These are phyloP conservation scores for Climacium dendroides DNA, from an alignment of 225 moss, liverwort and hornwort genomes.

Conservation along the genomic window DNA sequence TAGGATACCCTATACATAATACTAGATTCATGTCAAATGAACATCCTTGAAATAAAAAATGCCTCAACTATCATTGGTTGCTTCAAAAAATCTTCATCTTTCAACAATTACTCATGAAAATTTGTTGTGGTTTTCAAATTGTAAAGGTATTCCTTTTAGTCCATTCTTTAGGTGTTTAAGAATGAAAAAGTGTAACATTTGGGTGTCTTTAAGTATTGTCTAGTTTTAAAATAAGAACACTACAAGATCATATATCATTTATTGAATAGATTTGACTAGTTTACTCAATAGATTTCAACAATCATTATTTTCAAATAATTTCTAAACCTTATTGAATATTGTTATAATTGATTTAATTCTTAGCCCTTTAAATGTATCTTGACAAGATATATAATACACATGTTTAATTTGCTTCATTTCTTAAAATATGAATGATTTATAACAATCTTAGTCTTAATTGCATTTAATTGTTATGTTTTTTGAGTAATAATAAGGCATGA, in stretches of 20 bases:
- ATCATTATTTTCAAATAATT: not conserved
- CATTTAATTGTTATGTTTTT: not conserved
- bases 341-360: not conserved
- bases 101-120: not conserved
- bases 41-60: not conserved
- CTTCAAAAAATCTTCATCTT: not conserved
- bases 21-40: not conserved
- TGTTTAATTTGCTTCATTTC: not conserved
- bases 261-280: not conserved
- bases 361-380: not conserved
- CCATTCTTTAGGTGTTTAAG: not conserved
- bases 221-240: accelerated
- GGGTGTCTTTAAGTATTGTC: not conserved
- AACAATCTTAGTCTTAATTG: not conserved
- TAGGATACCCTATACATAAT: not conserved
- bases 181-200: not conserved
- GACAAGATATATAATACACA: not conserved
- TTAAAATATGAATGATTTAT: not conserved
- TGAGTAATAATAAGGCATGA: not conserved
- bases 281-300: not conserved
- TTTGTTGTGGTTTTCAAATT: not conserved
- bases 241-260: not conserved
- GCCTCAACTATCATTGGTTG: not conserved
- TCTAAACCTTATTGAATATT: not conserved
- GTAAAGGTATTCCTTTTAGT: not conserved